phyloP scores from a whole-genome alignment of 1,284 basidiomycete species.

The Kalmanozyma brasiliensis region DNA sequence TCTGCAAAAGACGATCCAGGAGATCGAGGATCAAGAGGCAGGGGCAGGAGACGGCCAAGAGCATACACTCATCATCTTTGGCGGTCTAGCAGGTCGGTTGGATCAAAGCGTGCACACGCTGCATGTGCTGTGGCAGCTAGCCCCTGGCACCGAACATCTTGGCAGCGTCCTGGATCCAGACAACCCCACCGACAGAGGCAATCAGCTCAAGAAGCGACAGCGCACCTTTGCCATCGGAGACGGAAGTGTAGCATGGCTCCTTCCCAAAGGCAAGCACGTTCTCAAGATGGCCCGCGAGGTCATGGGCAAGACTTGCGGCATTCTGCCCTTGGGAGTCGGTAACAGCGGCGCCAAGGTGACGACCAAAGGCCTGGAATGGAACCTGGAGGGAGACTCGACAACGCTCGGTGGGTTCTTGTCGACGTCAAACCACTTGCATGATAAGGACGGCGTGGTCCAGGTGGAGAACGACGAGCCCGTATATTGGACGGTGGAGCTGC shows the following conservation, averaged over 20 bases:
- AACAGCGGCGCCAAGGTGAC: constrained; percentile 76
- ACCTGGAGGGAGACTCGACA: constrained; percentile 71
- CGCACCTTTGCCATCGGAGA: constrained; percentile 82
- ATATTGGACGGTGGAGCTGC: constrained; percentile 83
- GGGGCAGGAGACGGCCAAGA: constrained; percentile 66
- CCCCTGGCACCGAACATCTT: constrained; percentile 68
- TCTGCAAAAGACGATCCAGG: constrained; percentile 86
- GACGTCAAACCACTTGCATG: constrained; percentile 84
- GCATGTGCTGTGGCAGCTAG: constrained; percentile 82
- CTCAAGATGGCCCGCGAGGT: constrained; percentile 79
- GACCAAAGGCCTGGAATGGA: constrained; percentile 89
- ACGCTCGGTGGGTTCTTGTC: constrained; percentile 73
- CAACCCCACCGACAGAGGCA: constrained; percentile 14
- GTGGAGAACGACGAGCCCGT: constrained; percentile 83
- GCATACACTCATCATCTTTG: constrained; percentile 77
- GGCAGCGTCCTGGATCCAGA: constrained; percentile 47
- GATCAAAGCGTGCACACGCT: constrained; percentile 94
- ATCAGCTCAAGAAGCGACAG: constrained; percentile 70
- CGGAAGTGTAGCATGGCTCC: constrained; percentile 87
- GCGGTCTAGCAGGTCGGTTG: constrained; percentile 87
- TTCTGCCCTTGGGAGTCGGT: constrained; percentile 81
- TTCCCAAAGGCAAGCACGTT: constrained; percentile 80
- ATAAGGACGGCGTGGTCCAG: constrained; percentile 72
- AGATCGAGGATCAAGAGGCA: constrained; percentile 73
- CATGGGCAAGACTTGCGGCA: constrained; percentile 88